Evolutionary conservation across 371 early-diverging fungal genomes (phyloP), one percentile per base, ranked within the genome.

Genomic region (Actinomortierella ambigua): DNA sequence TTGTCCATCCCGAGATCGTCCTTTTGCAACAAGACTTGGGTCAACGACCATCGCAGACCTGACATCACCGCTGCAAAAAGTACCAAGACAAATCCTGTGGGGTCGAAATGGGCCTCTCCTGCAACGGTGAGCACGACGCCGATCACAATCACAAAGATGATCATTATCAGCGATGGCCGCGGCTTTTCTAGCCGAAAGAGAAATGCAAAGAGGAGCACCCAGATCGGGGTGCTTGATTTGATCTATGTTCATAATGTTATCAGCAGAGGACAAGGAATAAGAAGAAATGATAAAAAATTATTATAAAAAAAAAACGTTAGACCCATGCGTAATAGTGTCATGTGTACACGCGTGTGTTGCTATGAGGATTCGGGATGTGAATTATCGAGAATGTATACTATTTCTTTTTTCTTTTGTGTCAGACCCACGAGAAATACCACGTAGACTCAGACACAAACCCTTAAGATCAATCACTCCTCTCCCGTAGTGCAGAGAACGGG

Each of bases 121-220:
- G 86, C 85, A 17, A 95, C 95, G 62, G 93, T 96, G 65, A 98
- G 77, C 11, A 87, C 62, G 3, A 97, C 94, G 20, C 98, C 97
- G 20, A 86, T 50, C 17, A 88, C 87, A 63, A 98, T 96, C 2
- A 92, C 63, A 8, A 84, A 65, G 42, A 97, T 95, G 61, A 93
- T 87, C 3, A 75, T 76, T 20, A 91, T 79, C 26, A 97, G 76
- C 53, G 75, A 70, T 57, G 85, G 53, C 26, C 87, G 83, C 15
- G 90, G 80, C 40, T 83, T 81, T 65, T 97, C 97, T 51, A 96
- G 85, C 2, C 89, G 79, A 75, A 98, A 96, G 7, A 93, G 66
- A 61, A 95, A 93, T 8, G 97, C 93, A 76, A 97, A 97, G 15
- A 94, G 28, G 18, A 98, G 80, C 9, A 95, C 93, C 83, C 92